Percentiles rank a stretch among this genome's conserved stretches.
These are phyloP conservation scores for Porcisia hertigi DNA, from an alignment of 208 protist genomes.

Conservation along the genomic window DNA sequence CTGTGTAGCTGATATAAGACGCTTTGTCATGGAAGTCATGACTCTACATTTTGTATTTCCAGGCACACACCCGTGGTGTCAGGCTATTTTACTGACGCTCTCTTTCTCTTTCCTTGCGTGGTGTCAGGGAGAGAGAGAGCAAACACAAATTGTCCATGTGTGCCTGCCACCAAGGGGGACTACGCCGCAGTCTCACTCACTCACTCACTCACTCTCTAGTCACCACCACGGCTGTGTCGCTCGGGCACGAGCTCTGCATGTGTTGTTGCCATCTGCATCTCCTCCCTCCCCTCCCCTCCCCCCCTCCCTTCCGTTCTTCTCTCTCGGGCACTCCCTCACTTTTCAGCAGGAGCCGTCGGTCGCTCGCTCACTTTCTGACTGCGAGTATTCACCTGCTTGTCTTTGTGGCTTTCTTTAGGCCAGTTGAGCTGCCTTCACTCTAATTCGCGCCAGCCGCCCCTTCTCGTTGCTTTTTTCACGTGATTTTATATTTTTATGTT, in stretches of 20 bases:
- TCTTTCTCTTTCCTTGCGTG: background rate
- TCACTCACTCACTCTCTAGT: background rate
- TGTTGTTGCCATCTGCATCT: background rate
- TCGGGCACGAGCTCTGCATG: background rate
- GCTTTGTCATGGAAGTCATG: background rate
- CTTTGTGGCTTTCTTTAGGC: constrained; percentile 9
- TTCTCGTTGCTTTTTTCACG: background rate
- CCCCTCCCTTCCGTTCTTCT: background rate
- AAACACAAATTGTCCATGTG: background rate
- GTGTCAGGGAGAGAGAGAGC: background rate
- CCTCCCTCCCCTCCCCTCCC: constrained; percentile 7
- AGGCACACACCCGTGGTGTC: background rate
- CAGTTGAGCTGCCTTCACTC: background rate
- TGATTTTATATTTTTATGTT: too few species aligned
- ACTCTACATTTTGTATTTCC: background rate
- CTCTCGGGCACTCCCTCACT: background rate
- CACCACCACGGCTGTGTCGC: background rate
- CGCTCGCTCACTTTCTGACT: background rate
- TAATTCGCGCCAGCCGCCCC: background rate
- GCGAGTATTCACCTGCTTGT: constrained; percentile 5
- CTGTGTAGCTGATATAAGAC: background rate
- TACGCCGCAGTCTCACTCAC: background rate
- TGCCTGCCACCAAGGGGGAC: background rate
- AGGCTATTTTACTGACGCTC: background rate
- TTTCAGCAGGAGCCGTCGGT: background rate